Base-by-base conservation (phyloP, 2,329 filamentous ascomycete species). In the Aspergillus pseudoterreus region DNA sequence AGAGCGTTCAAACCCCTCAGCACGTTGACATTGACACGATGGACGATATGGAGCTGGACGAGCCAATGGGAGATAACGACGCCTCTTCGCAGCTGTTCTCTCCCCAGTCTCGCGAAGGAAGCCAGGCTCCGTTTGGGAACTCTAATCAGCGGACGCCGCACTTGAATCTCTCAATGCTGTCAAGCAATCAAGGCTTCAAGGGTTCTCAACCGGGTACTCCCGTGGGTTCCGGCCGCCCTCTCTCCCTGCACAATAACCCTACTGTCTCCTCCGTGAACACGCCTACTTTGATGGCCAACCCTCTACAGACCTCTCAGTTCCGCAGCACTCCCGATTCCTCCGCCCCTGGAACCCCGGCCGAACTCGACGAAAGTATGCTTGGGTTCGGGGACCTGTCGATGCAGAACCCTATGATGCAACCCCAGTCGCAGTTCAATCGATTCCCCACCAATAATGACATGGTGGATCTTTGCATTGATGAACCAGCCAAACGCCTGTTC, bases 251-350 rank as follows among this genome's bases (percentile, higher is more conserved):
- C 68, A 90, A 95, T 70, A 96, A 96, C 69, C 92, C 92, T 14
- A 96, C 92, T 1, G 92, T 97, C 15, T 99, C 94, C 3, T 96
- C 92, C 3, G 92, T 96, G 50, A 97, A 96, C 70, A 97, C 92
- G 0, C 92, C 92, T 0, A 95, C 92, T 0, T 80, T 97, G 52
- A 88, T 87, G 53, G 90, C 90, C 1, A 86, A 91, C 58, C 86
- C 88, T 32, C 77, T 85, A 55, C 80, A 78, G 59, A 83, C 74
- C 70, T 77, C 71, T 59, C 79, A 75, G 72, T 80, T 74, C 62
- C 71, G 70, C 55, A 69, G 69, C 55, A 83, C 84, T 21, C 82
- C 84, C 50, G 82, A 86, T 69, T 85, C 84, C 5, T 88, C 85
- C 41, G 79, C 82, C 46, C 85, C 87, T 15, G 84, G 85, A 39